Percentiles rank a stretch among this genome's conserved stretches.
phyloP scores from a whole-genome alignment of 192 early-diverging fungal species.

The Podila epigama region DNA sequence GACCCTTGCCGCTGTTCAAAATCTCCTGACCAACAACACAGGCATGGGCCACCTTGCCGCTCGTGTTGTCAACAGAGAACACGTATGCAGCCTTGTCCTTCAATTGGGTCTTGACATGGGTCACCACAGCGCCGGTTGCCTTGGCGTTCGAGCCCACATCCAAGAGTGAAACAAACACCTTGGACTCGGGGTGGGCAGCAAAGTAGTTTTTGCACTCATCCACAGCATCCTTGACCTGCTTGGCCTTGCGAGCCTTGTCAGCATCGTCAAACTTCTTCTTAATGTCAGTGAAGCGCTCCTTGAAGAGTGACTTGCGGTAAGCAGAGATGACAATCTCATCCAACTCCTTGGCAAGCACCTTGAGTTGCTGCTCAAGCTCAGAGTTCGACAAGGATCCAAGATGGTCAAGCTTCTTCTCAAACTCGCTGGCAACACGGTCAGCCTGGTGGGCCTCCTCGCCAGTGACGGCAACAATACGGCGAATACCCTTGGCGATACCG shows the following conservation, averaged over 20 bases:
- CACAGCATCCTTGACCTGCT: slow-evolving; percentile 77
- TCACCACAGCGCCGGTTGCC: slow-evolving; percentile 82
- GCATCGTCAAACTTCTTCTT: slow-evolving; percentile 88
- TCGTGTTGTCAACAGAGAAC: slow-evolving; percentile 74
- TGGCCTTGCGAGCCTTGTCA: slow-evolving; percentile 89
- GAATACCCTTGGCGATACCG: slow-evolving; percentile 95
- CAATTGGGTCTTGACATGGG: slow-evolving; percentile 75
- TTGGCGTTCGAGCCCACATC: slow-evolving; percentile 84
- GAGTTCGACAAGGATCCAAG: slow-evolving; percentile 65
- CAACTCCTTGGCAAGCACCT: slow-evolving; percentile 80
- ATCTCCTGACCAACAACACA: slow-evolving; percentile 84
- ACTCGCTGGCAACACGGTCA: slow-evolving; percentile 72
- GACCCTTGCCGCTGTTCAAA: slow-evolving; percentile 65
- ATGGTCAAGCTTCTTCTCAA: slow-evolving; percentile 66
- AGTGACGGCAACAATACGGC: slow-evolving; percentile 93
- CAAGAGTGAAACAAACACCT: slow-evolving; percentile 75
- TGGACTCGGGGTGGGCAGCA: slow-evolving; percentile 28
- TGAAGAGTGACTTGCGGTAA: slow-evolving; percentile 77
- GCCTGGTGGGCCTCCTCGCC: slow-evolving; percentile 86
- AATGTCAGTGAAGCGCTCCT: slow-evolving; percentile 71
- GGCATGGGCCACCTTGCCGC: slow-evolving; percentile 77
- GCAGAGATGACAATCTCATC: slow-evolving; percentile 82
- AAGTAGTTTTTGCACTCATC: slow-evolving; percentile 44
- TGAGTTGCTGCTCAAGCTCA: slow-evolving; percentile 80
- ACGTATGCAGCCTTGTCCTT: slow-evolving; percentile 89